Conservation (phyloP, 2,329 filamentous ascomycete species). For the Clonostachys sp. region DNA sequence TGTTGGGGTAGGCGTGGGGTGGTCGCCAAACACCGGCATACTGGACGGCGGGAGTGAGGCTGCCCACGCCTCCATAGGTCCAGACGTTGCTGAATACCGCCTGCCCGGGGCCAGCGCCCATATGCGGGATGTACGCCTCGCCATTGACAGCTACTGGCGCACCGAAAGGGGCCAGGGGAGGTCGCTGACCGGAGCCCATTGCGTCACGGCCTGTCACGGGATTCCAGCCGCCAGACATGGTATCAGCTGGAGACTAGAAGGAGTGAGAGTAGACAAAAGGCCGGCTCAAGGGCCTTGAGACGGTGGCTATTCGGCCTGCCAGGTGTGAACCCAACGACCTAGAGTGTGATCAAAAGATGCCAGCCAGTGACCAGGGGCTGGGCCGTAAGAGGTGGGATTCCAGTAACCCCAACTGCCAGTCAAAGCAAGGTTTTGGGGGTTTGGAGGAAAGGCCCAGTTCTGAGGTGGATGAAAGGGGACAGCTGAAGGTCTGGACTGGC, state of each 20-base stretch:
- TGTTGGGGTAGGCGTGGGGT: slow-evolving; percentile 33
- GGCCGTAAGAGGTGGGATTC: slow-evolving; percentile 19
- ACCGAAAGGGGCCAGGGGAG: slow-evolving; percentile 23
- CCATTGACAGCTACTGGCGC: slow-evolving; percentile 24
- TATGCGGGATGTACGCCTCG: slow-evolving; percentile 29
- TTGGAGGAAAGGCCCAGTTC: no score
- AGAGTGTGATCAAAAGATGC: slow-evolving; percentile 19
- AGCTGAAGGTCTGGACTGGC: no score
- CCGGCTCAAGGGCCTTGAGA: slow-evolving; percentile 1
- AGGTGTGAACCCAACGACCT: slow-evolving; percentile 25
- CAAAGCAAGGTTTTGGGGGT: no score
- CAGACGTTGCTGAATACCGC: slow-evolving; percentile 4
- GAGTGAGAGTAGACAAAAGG: background rate
- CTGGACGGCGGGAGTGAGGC: slow-evolving; percentile 11
- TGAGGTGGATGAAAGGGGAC: no score
- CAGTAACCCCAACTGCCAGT: slow-evolving; percentile 7
- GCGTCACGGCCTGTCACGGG: slow-evolving; percentile 30
- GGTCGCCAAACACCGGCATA: slow-evolving; percentile 28
- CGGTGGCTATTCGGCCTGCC: slow-evolving; percentile 18
- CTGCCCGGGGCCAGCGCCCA: slow-evolving; percentile 22
- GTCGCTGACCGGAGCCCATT: slow-evolving; percentile 18
- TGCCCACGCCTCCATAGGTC: slow-evolving; percentile 10
- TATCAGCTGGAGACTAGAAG: background rate
- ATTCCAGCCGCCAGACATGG: slow-evolving; percentile 34
- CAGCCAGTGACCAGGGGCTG: slow-evolving; percentile 26